Percentiles rank a stretch among this genome's conserved stretches.
Evolutionary conservation across 2,329 filamentous ascomycete species (phyloP).

Genomic region (Fusarium bulbicola): DNA sequence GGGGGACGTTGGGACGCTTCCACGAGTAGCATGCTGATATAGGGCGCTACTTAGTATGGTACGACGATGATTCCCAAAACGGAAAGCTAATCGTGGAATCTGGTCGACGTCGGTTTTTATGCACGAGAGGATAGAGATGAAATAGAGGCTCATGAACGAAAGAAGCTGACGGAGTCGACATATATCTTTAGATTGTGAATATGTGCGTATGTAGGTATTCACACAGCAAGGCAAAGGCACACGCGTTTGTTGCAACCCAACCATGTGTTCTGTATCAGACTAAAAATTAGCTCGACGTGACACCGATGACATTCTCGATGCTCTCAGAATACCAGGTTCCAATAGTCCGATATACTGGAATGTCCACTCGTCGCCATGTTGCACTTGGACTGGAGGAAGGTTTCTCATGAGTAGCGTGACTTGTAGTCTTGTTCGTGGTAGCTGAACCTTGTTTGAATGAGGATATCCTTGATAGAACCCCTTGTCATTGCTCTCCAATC

Average conservation of each 20-base stretch:
- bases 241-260: neutral
- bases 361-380: neutral
- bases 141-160: neutral
- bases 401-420: conserved; percentile 19
- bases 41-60: conserved; percentile 18
- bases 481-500: conserved; percentile 34
- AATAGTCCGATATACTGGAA: neutral
- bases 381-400: conserved; percentile 4
- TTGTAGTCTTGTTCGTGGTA: conserved; percentile 5
- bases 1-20: conserved; percentile 28
- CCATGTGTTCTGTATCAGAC: neutral
- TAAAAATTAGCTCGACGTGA: neutral
- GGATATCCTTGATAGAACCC: conserved; percentile 12
- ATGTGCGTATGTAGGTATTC: neutral
- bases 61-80: conserved; percentile 35
- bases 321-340: neutral
- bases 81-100: conserved; percentile 39
- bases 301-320: neutral
- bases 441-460: conserved; percentile 40
- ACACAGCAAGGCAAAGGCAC: neutral
- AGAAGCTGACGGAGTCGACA: neutral
- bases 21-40: conserved; percentile 2
- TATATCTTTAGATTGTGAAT: neutral
- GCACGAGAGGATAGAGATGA: conserved; percentile 10
- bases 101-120: conserved; percentile 29